These are phyloP conservation scores for Usnea hakonensis DNA, from an alignment of 495 filamentous ascomycete species.

Conservation along the genomic window DNA sequence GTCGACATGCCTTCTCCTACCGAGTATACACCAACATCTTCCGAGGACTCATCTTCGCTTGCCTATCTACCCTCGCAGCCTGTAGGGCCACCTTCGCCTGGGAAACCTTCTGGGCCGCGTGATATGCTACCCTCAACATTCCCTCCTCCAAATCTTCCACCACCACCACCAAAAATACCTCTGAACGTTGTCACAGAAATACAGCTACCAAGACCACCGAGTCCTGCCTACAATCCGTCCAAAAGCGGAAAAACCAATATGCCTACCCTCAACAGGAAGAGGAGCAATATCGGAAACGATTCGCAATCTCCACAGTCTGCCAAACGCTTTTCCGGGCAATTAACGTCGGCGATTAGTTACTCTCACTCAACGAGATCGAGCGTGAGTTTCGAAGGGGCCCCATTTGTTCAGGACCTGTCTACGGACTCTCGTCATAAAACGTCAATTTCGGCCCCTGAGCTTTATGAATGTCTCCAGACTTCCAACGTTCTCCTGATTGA, in stretches of 20 bases:
- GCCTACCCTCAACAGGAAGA: slow-evolving; percentile 14
- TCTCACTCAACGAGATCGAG: slow-evolving; percentile 8
- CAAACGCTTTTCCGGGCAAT: slow-evolving; percentile 14
- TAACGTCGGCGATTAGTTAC: slow-evolving; percentile 1
- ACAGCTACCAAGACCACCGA: slow-evolving; percentile 67
- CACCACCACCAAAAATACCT: slow-evolving; percentile 48
- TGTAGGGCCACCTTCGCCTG: slow-evolving; percentile 20
- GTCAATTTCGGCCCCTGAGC: slow-evolving; percentile 52
- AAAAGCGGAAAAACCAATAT: slow-evolving; percentile 7
- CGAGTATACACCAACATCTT: slow-evolving; percentile 31
- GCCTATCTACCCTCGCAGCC: slow-evolving; percentile 21
- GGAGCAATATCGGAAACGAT: slow-evolving; percentile 19
- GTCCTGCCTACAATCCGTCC: slow-evolving; percentile 74
- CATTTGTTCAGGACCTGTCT: background rate
- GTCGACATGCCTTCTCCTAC: slow-evolving; percentile 28
- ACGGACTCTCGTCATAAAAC: slow-evolving; percentile 11
- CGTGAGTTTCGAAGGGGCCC: background rate
- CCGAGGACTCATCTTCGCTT: slow-evolving; percentile 29
- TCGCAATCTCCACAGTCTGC: slow-evolving; percentile 10
- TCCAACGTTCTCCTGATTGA: slow-evolving; percentile 74
- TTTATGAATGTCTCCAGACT: slow-evolving; percentile 56
- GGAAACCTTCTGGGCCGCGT: slow-evolving; percentile 46
- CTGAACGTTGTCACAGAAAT: slow-evolving; percentile 41
- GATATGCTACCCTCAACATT: slow-evolving; percentile 42
- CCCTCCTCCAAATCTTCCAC: slow-evolving; percentile 37